phyloP scores from a whole-genome alignment of 495 filamentous ascomycete genomes.

The Cudoniella acicularis region DNA sequence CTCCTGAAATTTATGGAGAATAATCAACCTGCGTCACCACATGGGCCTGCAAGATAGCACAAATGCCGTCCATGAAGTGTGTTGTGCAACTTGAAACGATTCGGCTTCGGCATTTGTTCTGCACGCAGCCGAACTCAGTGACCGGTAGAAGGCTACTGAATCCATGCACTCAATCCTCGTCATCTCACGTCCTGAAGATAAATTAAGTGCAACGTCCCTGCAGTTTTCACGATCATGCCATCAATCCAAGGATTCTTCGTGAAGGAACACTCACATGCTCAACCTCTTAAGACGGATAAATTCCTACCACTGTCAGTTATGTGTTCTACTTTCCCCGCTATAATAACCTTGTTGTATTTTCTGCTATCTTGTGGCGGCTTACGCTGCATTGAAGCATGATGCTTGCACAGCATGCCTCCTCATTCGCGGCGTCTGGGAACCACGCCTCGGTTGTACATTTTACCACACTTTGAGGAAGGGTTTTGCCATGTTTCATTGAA shows the following conservation, averaged over 20 bases:
- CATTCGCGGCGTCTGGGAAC: background rate
- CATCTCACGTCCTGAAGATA: background rate
- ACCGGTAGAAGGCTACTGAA: too few relatives aligned
- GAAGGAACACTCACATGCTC: background rate
- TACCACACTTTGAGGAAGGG: too few relatives aligned
- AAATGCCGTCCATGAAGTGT: background rate
- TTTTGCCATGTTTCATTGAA: too few relatives aligned
- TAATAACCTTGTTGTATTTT: background rate
- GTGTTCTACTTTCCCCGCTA: background rate
- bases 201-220: background rate
- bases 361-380: background rate
- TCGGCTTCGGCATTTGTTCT: background rate
- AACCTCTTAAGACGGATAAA: background rate
- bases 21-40: too few relatives aligned
- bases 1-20: too few relatives aligned
- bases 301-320: background rate
- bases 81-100: background rate
- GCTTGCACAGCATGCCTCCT: background rate
- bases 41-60: too few relatives aligned
- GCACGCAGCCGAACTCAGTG: background rate
- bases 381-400: background rate
- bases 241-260: background rate
- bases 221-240: background rate
- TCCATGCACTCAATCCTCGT: too few relatives aligned
- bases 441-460: too few relatives aligned